phyloP scores from a whole-genome alignment of 2,329 filamentous ascomycete genomes.

The Metarhizium humberi region DNA sequence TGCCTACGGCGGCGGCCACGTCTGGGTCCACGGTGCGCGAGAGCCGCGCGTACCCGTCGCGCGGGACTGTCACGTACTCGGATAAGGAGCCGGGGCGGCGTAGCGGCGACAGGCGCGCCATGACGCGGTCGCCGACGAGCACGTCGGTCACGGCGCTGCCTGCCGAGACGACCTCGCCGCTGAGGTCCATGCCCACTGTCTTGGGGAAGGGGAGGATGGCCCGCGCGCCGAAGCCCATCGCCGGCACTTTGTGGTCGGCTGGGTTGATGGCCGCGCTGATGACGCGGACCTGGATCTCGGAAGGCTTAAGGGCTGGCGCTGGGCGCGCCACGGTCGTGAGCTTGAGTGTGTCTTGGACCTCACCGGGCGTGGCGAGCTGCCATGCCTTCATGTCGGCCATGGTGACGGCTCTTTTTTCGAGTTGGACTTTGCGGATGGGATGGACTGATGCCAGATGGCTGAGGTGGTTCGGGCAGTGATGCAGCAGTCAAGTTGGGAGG shows the following conservation, averaged over 20 bases:
- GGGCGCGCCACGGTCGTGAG: conserved; percentile 5
- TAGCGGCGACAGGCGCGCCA: conserved; percentile 24
- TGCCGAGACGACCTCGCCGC: conserved; percentile 34
- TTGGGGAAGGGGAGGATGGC: conserved; percentile 25
- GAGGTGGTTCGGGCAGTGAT: too few species aligned
- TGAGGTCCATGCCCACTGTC: conserved; percentile 40
- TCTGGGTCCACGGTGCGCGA: conserved; percentile 13
- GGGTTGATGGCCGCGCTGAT: conserved; percentile 35
- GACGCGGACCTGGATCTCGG: conserved; percentile 31
- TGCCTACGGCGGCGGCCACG: background rate
- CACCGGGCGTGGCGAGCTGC: conserved; percentile 12
- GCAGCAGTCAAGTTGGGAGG: too few species aligned
- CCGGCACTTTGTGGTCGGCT: conserved; percentile 39
- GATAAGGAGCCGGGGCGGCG: conserved; percentile 30
- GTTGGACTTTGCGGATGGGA: too few species aligned
- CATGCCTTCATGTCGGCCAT: conserved; percentile 21
- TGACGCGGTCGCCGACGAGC: conserved; percentile 31
- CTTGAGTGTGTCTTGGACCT: conserved; percentile 13
- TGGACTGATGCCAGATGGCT: too few species aligned
- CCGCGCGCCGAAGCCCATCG: conserved; percentile 28
- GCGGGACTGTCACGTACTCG: conserved; percentile 21
- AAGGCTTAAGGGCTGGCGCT: conserved; percentile 10
- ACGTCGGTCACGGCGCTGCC: conserved; percentile 19
- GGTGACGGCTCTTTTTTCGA: conserved; percentile 17
- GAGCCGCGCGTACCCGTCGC: conserved; percentile 25